A percentile compares a stretch with the other conserved stretches of the same genome.
phyloP scores from a whole-genome alignment of 176 grass and related monocot genomes.

The Rhipidocladum racemiflorum region DNA sequence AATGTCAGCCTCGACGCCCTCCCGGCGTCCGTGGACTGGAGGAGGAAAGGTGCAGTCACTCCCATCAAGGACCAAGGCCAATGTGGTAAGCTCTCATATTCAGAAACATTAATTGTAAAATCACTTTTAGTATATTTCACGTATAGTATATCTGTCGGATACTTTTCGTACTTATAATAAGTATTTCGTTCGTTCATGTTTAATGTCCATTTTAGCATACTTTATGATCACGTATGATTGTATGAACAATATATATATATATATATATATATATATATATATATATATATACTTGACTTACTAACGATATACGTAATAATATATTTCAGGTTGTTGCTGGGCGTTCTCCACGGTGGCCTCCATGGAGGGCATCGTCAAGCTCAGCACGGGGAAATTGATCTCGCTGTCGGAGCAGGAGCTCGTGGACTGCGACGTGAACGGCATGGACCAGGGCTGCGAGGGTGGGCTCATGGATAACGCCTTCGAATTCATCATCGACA shows the following conservation, averaged over 20 bases:
- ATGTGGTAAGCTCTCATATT: neutral
- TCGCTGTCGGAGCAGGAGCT: conserved; percentile 61
- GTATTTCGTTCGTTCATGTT: neutral
- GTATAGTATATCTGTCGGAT: too few relatives aligned
- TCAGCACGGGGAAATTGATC: conserved; percentile 45
- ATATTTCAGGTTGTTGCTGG: conserved; percentile 37
- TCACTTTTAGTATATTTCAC: too few relatives aligned
- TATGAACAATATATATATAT: too few relatives aligned
- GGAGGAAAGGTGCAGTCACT: neutral
- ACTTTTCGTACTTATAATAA: too few relatives aligned
- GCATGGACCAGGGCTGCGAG: conserved; percentile 33
- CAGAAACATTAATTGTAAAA: too few relatives aligned
- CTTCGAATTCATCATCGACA: conserved; percentile 30
- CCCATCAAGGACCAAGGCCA: conserved; percentile 32
- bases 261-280: too few relatives aligned
- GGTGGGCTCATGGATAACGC: conserved; percentile 45
- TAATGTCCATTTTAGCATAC: too few relatives aligned
- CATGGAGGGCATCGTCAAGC: conserved; percentile 51
- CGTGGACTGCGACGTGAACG: conserved; percentile 42
- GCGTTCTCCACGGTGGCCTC: conserved; percentile 49
- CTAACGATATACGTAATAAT: too few relatives aligned
- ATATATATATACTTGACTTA: too few relatives aligned
- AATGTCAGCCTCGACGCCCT: neutral
- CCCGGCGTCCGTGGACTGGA: neutral
- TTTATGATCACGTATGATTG: too few relatives aligned